Evolutionary conservation across 1,284 basidiomycete genomes (phyloP).

Genomic region (Moesziomyces antarcticus): DNA sequence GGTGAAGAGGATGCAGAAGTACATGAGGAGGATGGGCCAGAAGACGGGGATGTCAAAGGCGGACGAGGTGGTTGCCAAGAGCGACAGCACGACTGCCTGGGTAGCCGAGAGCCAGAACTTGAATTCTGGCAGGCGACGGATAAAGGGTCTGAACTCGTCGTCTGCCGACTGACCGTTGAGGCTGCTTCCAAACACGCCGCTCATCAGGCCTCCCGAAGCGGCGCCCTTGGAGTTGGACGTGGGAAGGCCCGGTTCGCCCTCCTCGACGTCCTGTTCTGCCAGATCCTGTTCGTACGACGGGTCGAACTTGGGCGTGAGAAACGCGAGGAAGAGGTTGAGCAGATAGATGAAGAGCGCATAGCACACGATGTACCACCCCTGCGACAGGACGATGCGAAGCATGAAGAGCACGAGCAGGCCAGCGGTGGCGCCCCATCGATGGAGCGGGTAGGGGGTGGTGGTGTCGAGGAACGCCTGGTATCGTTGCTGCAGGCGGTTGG

Average conservation of each 20-base stretch:
- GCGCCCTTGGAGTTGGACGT: constrained; percentile 44
- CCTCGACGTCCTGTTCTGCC: constrained; percentile 92
- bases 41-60: constrained; percentile 94
- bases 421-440: constrained; percentile 87
- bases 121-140: constrained; percentile 93
- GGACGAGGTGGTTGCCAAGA: constrained; percentile 70
- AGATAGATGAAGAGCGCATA: constrained; percentile 67
- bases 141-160: constrained; percentile 78
- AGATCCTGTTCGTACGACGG: constrained; percentile 93
- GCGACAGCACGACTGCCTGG: constrained; percentile 82
- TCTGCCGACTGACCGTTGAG: constrained; percentile 36
- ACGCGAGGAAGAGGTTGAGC: constrained; percentile 78
- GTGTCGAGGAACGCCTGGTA: constrained; percentile 84
- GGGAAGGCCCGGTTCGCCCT: constrained; percentile 76
- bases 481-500: constrained; percentile 49
- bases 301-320: constrained; percentile 93
- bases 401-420: constrained; percentile 82
- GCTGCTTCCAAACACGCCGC: constrained; percentile 71
- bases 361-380: constrained; percentile 88
- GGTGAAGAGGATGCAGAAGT: constrained; percentile 71
- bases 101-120: constrained; percentile 90
- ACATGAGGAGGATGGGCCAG: constrained; percentile 95
- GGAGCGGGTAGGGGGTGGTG: constrained; percentile 86
- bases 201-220: constrained; percentile 57
- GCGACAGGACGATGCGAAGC: constrained; percentile 85